Base-by-base conservation (phyloP, 78 protist species). In the Tieghemostelium lacteum region DNA sequence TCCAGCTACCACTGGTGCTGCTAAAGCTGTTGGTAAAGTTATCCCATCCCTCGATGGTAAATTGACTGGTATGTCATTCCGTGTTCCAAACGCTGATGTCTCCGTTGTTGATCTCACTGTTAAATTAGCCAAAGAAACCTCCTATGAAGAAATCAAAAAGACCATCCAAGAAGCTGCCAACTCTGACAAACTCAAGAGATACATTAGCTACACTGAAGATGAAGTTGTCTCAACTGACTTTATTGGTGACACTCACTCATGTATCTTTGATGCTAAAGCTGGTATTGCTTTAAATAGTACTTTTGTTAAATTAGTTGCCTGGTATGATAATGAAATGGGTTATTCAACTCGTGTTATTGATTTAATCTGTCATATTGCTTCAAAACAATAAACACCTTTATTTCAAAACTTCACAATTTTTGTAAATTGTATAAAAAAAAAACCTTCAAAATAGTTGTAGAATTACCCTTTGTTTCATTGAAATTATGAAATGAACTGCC, bases 41-140 rank as follows among this genome's bases (percentile, higher is more conserved):
- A 54, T 98, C 31, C 99, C 99, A 36, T 69, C 42, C 17, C 78
- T 98, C 69, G 85, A 96, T 85, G 99, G 99, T 70, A 98, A 98
- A 95, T 96, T 99, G 52, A 99, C 99, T 0, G 99, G 99, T 73
- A 99, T 99, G 99, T 86, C 99, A 67, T 98, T 99, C 99, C 99
- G 99, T 74, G 99, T 99, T 40, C 99, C 99, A 76, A 96, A 97
- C 34, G 93, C 96, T 31, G 98, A 98, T 86, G 99, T 98, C 39
- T 99, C 99, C 8, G 99, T 98, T 50, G 99, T 99, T 66, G 99
- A 99, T 77, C 96, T 99, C 50, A 98, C 99, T 33, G 33, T 45
- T 73, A 52, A 88, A 31, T 94, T 98, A 20, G 96, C 58, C 34
- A 98, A 91, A 86, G 29, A 73, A 12, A 98, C 99, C 83, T 45